Base-by-base conservation (phyloP, 176 grass and related monocot species). In the Pharus latifolius region DNA sequence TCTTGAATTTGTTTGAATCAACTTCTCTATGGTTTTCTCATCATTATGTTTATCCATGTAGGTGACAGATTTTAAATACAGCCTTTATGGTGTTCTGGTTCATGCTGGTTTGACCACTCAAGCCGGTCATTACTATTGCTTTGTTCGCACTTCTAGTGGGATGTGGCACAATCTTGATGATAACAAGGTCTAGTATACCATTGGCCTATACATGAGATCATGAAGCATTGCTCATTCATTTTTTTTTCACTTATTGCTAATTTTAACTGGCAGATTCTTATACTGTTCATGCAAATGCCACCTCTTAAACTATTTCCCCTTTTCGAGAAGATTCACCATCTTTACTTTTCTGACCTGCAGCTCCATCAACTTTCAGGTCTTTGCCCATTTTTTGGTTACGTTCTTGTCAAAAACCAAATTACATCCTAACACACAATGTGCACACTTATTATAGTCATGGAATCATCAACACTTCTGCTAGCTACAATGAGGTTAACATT, bases 151-250 rank as follows among this genome's bases (percentile, higher is more conserved):
- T 29, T 99, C 95, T 37, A 99, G 84, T 78, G 84, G 95, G 66
- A 88, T 94, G 90, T 99, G 95, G 95, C 95, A 99, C 77, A 90
- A 83, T 83, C 89, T 98, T 73, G 89, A 98, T 43, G 95, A 99
- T 94, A 99, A 99, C 50, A 76, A 94, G 95, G 95, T 93, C 77
- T 69, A 65, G 41, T 49, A 26, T 77, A 42, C 5, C 29, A 25
- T 42, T 60, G 40, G 0, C 50, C 62, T 60, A 67, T n/a, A 10
- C 0, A n/a, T n/a, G n/a, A n/a, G n/a, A n/a, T n/a, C n/a, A 17
- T 74, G 50, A 42, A 65, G 19, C 34, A 56, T 28, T 86, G 75
- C 49, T 35, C 6, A 27, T 57, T 73, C 23, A 3, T 46, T 61
- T 67, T 33, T 54, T 23, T 8, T 63, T 85, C 10, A 47, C 31